Evolutionary conservation across 441 rosid genomes (phyloP).

Genomic region (Euphorbia celastroides): DNA sequence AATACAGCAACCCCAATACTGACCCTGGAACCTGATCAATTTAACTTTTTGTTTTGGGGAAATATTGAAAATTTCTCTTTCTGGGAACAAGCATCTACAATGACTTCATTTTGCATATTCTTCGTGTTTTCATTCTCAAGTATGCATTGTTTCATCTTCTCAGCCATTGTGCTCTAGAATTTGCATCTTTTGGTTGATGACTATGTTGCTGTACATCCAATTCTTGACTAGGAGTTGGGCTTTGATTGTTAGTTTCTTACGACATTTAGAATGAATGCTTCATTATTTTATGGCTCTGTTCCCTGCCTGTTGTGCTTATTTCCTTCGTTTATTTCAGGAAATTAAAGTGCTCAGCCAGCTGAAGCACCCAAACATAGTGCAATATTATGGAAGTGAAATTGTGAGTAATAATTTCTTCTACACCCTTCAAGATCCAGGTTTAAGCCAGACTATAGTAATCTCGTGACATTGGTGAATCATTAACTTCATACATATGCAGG

Average conservation of each 20-base stretch:
- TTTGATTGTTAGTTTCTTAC: neutral
- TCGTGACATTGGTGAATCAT: slow-evolving; percentile 12
- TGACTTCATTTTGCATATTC: neutral
- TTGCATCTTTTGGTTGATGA: neutral
- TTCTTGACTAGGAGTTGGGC: neutral
- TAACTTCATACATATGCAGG: slow-evolving; percentile 36
- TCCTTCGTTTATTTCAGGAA: slow-evolving; percentile 48
- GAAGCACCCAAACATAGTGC: slow-evolving; percentile 95
- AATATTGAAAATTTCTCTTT: no score
- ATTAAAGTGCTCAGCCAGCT: slow-evolving; percentile 85
- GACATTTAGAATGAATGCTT: neutral
- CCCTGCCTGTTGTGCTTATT: slow-evolving; percentile 11
- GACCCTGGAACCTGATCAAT: no score
- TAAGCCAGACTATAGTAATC: neutral
- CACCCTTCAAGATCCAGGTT: slow-evolving; percentile 10
- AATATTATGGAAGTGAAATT: slow-evolving; percentile 93
- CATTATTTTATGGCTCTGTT: neutral
- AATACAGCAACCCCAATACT: no score
- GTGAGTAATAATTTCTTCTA: slow-evolving; percentile 48
- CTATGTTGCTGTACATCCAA: neutral
- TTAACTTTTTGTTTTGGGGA: no score
- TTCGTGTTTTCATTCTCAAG: neutral
- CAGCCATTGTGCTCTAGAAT: slow-evolving; percentile 1
- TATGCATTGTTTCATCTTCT: neutral
- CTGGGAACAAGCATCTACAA: no score